Conservation (phyloP, 225 moss, liverwort and hornwort species). For the Antitrichia curtipendula region DNA sequence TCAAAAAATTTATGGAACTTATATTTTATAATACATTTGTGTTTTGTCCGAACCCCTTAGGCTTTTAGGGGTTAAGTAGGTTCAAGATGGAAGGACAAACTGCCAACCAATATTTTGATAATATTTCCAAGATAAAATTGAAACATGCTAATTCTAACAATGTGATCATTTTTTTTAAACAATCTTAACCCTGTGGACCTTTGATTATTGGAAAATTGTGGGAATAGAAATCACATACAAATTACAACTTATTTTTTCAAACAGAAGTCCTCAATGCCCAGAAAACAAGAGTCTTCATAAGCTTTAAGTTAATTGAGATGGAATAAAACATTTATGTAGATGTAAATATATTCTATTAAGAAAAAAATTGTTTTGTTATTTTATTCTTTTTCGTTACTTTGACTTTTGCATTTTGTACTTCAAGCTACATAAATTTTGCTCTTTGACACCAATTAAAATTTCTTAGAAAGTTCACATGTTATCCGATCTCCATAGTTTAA, state of each 20-base stretch:
- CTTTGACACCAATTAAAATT: background rate
- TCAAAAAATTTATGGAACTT: no score
- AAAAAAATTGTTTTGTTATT: background rate
- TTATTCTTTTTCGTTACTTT: background rate
- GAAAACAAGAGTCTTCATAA: background rate
- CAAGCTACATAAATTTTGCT: background rate
- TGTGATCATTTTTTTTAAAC: no score
- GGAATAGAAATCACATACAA: background rate
- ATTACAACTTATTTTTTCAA: background rate
- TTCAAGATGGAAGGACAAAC: no score
- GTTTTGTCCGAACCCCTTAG: no score
- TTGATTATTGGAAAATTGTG: background rate
- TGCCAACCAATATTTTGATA: no score
- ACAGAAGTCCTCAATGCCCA: fast-evolving
- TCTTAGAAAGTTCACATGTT: background rate
- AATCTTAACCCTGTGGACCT: background rate
- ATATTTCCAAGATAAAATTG: no score
- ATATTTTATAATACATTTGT: no score
- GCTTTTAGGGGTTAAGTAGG: no score
- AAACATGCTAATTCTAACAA: no score
- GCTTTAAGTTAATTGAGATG: background rate
- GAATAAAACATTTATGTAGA: background rate
- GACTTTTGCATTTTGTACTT: background rate
- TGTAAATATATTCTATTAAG: background rate
- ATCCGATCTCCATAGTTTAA: background rate